Conservation (phyloP, 352 stramenopile genomes). For the Phytophthora crassamura region DNA sequence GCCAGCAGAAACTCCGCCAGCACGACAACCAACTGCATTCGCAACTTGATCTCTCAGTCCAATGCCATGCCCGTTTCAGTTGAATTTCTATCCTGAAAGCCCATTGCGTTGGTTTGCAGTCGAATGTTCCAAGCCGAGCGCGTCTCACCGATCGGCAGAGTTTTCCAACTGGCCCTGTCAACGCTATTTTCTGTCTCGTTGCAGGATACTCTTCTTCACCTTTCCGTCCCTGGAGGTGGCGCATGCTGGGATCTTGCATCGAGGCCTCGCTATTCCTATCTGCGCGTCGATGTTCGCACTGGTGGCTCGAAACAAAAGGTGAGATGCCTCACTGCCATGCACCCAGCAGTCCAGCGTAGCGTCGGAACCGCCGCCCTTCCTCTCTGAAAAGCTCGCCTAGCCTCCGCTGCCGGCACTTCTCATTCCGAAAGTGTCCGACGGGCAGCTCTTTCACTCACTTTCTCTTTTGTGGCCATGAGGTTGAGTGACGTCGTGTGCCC, state of each 20-base stretch:
- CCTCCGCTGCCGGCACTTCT: slow-evolving; percentile 39
- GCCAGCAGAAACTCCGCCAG: slow-evolving; percentile 9
- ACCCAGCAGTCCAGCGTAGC: slow-evolving; percentile 27
- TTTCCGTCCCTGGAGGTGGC: slow-evolving; percentile 4
- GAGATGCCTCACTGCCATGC: slow-evolving; percentile 29
- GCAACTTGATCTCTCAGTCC: slow-evolving; percentile 10
- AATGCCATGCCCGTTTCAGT: slow-evolving; percentile 18
- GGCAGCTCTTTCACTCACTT: neutral
- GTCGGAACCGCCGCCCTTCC: slow-evolving; percentile 24
- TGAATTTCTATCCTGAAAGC: neutral
- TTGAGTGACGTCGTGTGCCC: slow-evolving; percentile 31
- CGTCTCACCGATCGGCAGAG: neutral
- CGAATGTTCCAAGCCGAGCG: slow-evolving; percentile 2
- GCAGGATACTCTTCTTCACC: slow-evolving; percentile 19
- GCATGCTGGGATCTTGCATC: slow-evolving; percentile 15
- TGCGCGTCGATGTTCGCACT: slow-evolving; percentile 6
- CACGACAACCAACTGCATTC: neutral
- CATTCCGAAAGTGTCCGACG: slow-evolving; percentile 10
- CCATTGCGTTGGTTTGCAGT: neutral
- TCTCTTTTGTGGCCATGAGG: slow-evolving; percentile 23
- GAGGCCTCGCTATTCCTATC: slow-evolving; percentile 30
- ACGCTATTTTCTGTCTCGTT: slow-evolving; percentile 32
- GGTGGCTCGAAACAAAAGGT: slow-evolving; percentile 34
- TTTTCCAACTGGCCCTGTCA: slow-evolving; percentile 25
- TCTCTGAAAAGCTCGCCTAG: slow-evolving; percentile 32